Conservation (phyloP, 345 rosid species). For the Raphanus raphanistrum region DNA sequence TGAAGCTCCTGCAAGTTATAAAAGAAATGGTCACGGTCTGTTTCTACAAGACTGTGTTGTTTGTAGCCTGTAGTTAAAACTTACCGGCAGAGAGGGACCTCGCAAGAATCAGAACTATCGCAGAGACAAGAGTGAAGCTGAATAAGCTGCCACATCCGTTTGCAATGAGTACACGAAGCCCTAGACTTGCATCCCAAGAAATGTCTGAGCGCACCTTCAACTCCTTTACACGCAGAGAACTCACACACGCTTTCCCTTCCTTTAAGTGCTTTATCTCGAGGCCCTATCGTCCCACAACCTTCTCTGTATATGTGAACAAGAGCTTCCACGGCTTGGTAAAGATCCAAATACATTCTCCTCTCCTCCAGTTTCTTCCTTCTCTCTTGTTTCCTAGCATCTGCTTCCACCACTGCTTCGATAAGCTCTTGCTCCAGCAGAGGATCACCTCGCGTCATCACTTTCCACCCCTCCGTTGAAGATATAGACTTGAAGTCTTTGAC, state of each 20-base stretch:
- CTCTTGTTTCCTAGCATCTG: conserved; percentile 62
- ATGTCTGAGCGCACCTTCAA: conserved; percentile 73
- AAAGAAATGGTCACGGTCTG: neutral
- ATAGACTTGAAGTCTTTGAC: conserved; percentile 73
- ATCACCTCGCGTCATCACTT: conserved; percentile 63
- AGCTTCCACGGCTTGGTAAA: conserved; percentile 85
- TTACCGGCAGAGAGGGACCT: conserved; percentile 88
- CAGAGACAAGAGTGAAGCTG: conserved; percentile 89
- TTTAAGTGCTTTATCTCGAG: conserved; percentile 60
- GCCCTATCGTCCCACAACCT: conserved; percentile 89
- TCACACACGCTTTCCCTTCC: conserved; percentile 54
- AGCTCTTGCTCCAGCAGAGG: conserved; percentile 84
- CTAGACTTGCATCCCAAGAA: conserved; percentile 73
- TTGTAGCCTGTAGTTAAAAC: neutral
- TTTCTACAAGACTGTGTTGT: neutral
- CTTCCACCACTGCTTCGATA: conserved; percentile 62
- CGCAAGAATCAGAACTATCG: conserved; percentile 66
- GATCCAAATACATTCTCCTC: conserved; percentile 64
- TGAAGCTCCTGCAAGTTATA: conserved; percentile 50
- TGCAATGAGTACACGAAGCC: conserved; percentile 72
- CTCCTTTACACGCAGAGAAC: conserved; percentile 80
- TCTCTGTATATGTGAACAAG: conserved; percentile 84
- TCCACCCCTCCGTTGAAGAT: conserved; percentile 85
- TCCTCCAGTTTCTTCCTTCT: conserved; percentile 59
- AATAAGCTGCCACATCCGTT: conserved; percentile 91